A percentile compares a stretch with the other conserved stretches of the same genome.
Conservation (phyloP, 495 filamentous ascomycete genomes). For the Xylaria bambusicola region DNA sequence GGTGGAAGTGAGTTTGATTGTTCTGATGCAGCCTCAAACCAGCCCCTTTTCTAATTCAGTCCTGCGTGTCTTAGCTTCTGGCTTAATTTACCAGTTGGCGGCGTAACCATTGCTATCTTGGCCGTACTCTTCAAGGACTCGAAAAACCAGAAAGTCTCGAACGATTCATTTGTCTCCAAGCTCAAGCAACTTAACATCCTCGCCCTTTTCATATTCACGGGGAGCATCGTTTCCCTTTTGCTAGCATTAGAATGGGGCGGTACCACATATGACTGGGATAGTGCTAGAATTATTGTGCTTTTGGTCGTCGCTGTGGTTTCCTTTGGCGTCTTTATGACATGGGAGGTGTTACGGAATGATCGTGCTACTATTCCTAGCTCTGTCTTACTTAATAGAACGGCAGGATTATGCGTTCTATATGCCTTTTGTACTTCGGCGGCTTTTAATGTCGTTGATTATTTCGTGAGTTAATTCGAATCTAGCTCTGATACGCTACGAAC, state of each 20-base stretch:
- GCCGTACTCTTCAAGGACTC: conserved; percentile 53
- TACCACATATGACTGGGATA: conserved; percentile 57
- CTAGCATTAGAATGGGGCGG: conserved; percentile 75
- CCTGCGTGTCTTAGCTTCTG: conserved; percentile 55
- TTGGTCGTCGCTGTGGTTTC: conserved; percentile 51
- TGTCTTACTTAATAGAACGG: conserved; percentile 58
- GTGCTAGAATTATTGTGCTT: conserved; percentile 61
- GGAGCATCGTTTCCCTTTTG: conserved; percentile 61
- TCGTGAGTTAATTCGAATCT: neutral
- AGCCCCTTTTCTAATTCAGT: neutral
- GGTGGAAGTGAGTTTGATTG: conserved; percentile 49
- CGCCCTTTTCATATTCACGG: conserved; percentile 60
- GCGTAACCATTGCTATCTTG: conserved; percentile 54
- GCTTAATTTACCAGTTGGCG: conserved; percentile 71
- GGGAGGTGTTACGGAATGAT: conserved; percentile 60
- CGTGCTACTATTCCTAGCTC: conserved; percentile 65
- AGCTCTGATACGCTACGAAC: conserved; percentile 27
- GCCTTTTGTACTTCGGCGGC: conserved; percentile 8
- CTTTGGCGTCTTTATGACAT: conserved; percentile 59
- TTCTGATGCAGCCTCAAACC: neutral
- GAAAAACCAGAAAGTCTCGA: conserved; percentile 28
- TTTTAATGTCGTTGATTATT: conserved; percentile 8
- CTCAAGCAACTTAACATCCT: conserved; percentile 57
- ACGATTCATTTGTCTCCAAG: conserved; percentile 39
- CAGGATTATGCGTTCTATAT: neutral